A percentile compares a stretch with the other conserved stretches of the same genome.
These are phyloP conservation scores for Xylariaceae sp. DNA, from an alignment of 2,329 filamentous ascomycete genomes.

Conservation along the genomic window DNA sequence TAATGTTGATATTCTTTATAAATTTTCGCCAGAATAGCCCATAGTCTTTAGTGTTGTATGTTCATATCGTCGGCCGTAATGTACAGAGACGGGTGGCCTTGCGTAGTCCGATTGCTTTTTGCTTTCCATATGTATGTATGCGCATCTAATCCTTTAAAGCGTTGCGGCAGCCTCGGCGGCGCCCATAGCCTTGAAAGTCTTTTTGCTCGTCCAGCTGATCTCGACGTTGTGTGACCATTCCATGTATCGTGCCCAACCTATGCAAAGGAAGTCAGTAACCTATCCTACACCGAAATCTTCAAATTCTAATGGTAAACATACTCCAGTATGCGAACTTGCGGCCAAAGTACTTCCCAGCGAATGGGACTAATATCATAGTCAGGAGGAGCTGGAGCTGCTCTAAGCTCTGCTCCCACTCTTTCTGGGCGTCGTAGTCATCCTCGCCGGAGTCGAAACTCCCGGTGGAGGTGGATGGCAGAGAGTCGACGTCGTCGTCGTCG, in stretches of 20 bases:
- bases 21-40: too few relatives aligned
- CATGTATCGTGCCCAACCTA: conserved; percentile 94
- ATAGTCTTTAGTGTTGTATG: too few relatives aligned
- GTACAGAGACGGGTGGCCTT: too few relatives aligned
- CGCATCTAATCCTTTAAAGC: conserved; percentile 39
- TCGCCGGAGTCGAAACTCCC: conserved; percentile 60
- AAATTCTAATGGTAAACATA: conserved; percentile 56
- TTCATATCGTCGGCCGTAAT: too few relatives aligned
- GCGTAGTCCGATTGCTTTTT: too few relatives aligned
- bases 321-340: conserved; percentile 96
- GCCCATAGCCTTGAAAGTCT: conserved; percentile 67
- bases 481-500: conserved; percentile 67
- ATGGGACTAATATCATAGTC: conserved; percentile 94
- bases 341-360: conserved; percentile 92
- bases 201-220: conserved; percentile 68
- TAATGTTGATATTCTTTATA: too few relatives aligned
- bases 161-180: conserved; percentile 66
- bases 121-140: neutral
- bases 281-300: neutral
- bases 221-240: conserved; percentile 89
- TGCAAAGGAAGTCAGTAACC: conserved; percentile 21
- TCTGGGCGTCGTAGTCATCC: conserved; percentile 82
- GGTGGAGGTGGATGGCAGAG: conserved; percentile 67
- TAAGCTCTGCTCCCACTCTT: conserved; percentile 92
- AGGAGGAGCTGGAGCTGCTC: conserved; percentile 92